Evolutionary conservation across 2,329 filamentous ascomycete genomes (phyloP).

Genomic region (Aspergillus versicolor): DNA sequence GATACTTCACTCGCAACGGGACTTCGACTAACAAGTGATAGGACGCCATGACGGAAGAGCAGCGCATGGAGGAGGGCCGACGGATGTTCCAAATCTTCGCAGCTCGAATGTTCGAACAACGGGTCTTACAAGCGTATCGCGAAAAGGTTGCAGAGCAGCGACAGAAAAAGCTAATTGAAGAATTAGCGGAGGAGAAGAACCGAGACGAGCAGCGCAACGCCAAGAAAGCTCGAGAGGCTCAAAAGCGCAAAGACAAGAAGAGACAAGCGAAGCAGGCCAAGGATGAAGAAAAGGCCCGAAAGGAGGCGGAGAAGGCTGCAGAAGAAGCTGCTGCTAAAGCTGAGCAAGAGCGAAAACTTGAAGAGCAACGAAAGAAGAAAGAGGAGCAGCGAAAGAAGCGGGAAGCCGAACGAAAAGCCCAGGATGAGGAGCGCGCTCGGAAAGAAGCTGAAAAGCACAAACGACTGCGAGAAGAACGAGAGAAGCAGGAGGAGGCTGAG

Average conservation of each 20-base stretch:
- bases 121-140: conserved; percentile 93
- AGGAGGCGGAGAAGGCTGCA: conserved; percentile 83
- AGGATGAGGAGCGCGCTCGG: conserved; percentile 80
- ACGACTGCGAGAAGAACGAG: conserved; percentile 77
- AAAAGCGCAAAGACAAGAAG: conserved; percentile 94
- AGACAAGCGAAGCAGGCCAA: conserved; percentile 81
- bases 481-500: conserved; percentile 80
- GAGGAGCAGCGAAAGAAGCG: conserved; percentile 91
- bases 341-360: conserved; percentile 73
- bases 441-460: conserved; percentile 84
- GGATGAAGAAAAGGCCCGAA: conserved; percentile 86
- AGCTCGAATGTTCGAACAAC: conserved; percentile 97
- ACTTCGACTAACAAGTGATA: conserved; percentile 49
- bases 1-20: conserved; percentile 10
- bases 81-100: conserved; percentile 99
- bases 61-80: conserved; percentile 97
- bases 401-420: conserved; percentile 84
- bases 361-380: conserved; percentile 76
- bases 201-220: conserved; percentile 77
- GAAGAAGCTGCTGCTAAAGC: conserved; percentile 76
- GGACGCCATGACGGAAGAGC: conserved; percentile 96
- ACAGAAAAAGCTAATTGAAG: conserved; percentile 84
- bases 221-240: conserved; percentile 90
- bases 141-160: conserved; percentile 95
- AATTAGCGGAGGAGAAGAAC: conserved; percentile 80